Conservation (phyloP, 768 basidiomycete genomes). For the Clitopilus passeckerianus region DNA sequence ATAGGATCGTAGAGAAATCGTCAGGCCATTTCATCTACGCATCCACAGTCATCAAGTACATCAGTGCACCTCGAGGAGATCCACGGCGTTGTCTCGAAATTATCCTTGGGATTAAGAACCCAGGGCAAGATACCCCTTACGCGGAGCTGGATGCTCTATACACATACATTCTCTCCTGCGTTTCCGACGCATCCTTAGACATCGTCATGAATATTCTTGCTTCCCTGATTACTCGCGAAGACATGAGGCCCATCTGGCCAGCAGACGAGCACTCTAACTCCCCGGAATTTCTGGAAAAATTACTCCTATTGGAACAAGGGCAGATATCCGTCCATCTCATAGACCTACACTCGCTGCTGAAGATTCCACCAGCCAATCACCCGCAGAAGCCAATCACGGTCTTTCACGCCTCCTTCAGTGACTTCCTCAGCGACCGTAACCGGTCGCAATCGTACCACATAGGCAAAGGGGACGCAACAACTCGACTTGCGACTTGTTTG, state of each 20-base stretch:
- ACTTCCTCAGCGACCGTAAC: too few species aligned
- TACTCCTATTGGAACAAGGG: neutral
- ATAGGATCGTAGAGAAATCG: neutral
- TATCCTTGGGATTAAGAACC: neutral
- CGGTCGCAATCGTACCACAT: too few species aligned
- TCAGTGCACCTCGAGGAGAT: neutral
- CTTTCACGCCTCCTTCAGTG: too few species aligned
- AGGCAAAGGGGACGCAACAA: too few species aligned
- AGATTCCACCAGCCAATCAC: too few species aligned
- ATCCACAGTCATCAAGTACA: neutral
- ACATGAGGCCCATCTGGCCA: neutral
- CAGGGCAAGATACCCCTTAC: conserved; percentile 2
- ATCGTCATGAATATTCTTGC: neutral
- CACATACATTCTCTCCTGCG: conserved; percentile 1
- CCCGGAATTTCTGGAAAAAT: neutral
- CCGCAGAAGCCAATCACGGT: too few species aligned
- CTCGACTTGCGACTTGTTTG: too few species aligned
- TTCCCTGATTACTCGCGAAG: neutral
- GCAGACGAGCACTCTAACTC: neutral
- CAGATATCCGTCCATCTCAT: too few species aligned
- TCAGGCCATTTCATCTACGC: neutral
- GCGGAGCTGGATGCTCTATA: conserved; percentile 8
- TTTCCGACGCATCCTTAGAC: neutral
- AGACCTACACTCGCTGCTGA: too few species aligned
- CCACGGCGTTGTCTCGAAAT: neutral